Evolutionary conservation across 2,329 filamentous ascomycete genomes (phyloP).

Genomic region (Gliomastix tumulicola): DNA sequence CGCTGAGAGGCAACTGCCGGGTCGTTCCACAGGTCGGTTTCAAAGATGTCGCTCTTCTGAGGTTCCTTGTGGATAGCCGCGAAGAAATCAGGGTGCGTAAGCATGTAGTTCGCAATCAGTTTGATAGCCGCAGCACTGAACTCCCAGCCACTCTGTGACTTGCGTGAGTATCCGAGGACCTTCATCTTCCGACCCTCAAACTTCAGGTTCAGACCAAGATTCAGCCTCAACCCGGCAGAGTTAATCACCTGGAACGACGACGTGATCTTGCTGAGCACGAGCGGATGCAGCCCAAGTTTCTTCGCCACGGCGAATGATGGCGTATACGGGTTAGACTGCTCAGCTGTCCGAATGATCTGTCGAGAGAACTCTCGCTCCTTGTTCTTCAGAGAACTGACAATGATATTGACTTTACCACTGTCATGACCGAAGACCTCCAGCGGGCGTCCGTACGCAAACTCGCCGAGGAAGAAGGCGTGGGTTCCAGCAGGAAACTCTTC

Average conservation of each 20-base stretch:
- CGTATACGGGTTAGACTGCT: constrained; percentile 66
- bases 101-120: constrained; percentile 83
- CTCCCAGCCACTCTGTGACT: constrained; percentile 84
- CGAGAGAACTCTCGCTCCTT: constrained; percentile 79
- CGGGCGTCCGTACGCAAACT: constrained; percentile 86
- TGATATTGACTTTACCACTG: constrained; percentile 69
- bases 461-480: constrained; percentile 86
- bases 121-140: constrained; percentile 81
- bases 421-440: constrained; percentile 73
- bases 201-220: constrained; percentile 91
- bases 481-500: constrained; percentile 84
- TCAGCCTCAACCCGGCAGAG: constrained; percentile 75
- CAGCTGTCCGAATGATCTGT: constrained; percentile 63
- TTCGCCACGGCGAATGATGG: constrained; percentile 87
- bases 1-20: constrained; percentile 64
- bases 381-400: constrained; percentile 64
- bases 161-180: constrained; percentile 90
- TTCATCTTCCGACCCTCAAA: constrained; percentile 95
- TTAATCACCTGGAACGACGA: constrained; percentile 81
- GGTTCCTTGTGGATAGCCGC: constrained; percentile 80
- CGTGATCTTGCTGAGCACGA: constrained; percentile 92
- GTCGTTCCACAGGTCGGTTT: constrained; percentile 79
- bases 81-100: constrained; percentile 91
- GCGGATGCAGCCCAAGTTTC: constrained; percentile 71
- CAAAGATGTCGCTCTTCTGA: constrained; percentile 74